These are phyloP conservation scores for Chrysanthemum lavandulifolium DNA, from an alignment of 129 eudicot genomes.

Conservation along the genomic window DNA sequence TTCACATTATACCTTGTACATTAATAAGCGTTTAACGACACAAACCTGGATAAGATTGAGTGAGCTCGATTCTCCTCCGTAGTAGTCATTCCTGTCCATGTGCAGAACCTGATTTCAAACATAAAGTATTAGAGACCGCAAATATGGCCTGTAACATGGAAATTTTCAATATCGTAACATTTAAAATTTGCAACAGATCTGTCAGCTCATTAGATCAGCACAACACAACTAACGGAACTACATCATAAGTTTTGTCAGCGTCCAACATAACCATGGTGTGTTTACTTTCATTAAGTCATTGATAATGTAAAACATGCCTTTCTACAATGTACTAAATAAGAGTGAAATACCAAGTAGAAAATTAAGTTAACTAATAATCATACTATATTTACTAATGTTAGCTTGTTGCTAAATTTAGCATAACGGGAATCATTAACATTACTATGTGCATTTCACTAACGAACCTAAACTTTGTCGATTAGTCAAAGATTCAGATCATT, in stretches of 20 bases:
- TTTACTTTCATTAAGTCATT: neutral
- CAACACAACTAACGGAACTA: neutral
- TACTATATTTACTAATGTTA: neutral
- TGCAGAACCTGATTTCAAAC: constrained; percentile 65
- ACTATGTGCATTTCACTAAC: constrained; percentile 5
- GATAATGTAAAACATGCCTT: constrained; percentile 8
- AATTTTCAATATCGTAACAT: too few species aligned
- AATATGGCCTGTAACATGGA: too few species aligned
- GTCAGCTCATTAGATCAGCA: neutral
- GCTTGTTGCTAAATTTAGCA: neutral
- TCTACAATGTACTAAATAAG: too few species aligned
- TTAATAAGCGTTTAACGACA: constrained; percentile 5
- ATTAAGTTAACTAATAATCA: neutral
- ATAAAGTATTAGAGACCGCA: constrained; percentile 5
- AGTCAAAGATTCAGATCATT: too few species aligned
- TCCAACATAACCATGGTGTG: neutral
- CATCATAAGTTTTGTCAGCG: neutral
- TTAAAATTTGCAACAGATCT: neutral
- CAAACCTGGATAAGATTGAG: constrained; percentile 90
- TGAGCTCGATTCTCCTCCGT: constrained; percentile 97
- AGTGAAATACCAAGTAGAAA: neutral
- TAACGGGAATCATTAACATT: neutral
- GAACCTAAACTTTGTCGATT: neutral
- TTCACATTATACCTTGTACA: neutral
- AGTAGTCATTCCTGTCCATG: constrained; percentile 97